Conservation (phyloP, 164 flowering plant genomes). For the Paratinospora sagittata region DNA sequence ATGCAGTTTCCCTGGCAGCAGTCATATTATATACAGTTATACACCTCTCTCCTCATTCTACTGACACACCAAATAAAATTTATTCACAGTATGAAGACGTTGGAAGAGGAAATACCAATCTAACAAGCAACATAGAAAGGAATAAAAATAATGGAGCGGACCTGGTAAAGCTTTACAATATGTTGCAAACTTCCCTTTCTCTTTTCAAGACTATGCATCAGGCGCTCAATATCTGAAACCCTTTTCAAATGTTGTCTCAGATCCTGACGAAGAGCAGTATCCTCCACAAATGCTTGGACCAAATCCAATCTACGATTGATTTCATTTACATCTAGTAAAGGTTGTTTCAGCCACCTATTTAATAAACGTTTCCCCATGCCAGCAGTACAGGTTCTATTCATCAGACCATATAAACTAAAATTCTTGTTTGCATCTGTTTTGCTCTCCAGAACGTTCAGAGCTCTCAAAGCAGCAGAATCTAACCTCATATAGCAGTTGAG, state of each 20-base stretch:
- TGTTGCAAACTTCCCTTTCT: constrained; percentile 71
- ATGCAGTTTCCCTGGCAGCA: too few species aligned
- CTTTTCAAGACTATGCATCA: constrained; percentile 62
- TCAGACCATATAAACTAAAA: constrained; percentile 86
- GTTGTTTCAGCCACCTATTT: constrained; percentile 97
- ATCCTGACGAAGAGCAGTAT: constrained; percentile 81
- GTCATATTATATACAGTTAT: neutral
- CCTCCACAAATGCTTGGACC: constrained; percentile 95
- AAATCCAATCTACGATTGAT: constrained; percentile 75
- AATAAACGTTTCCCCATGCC: constrained; percentile 94
- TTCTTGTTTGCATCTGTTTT: constrained; percentile 95
- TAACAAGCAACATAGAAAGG: neutral
- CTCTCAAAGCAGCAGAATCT: constrained; percentile 96
- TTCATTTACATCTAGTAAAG: constrained; percentile 69
- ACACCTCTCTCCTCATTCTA: neutral
- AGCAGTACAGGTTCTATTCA: constrained; percentile 98
- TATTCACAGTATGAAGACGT: neutral
- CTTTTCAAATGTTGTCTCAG: constrained; percentile 88
- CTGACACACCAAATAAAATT: neutral
- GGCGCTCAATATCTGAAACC: constrained; percentile 80
- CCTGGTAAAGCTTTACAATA: constrained; percentile 94
- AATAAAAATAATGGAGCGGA: constrained; percentile 13
- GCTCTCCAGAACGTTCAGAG: constrained; percentile 87
- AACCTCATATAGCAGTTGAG: constrained; percentile 84
- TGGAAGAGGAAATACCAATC: neutral